These are phyloP conservation scores for Cladosporium halotolerans DNA, from an alignment of 2,329 filamentous ascomycete genomes.

Conservation along the genomic window DNA sequence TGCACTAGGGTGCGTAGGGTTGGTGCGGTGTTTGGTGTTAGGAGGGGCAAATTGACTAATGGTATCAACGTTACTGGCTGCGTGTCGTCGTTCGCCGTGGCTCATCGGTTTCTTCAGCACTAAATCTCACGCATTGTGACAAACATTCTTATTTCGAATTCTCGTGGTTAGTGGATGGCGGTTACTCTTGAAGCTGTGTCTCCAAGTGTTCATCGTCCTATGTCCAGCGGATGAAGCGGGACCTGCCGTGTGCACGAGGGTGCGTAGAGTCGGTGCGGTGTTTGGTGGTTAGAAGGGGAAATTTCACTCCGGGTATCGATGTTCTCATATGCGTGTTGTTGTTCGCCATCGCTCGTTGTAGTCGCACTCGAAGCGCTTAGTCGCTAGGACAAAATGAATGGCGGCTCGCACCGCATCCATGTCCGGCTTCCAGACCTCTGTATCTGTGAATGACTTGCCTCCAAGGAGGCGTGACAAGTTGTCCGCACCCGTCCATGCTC, in stretches of 20 bases:
- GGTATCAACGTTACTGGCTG: too few species aligned
- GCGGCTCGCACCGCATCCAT: constrained; percentile 1
- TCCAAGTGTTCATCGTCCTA: not conserved
- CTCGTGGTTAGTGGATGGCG: not conserved
- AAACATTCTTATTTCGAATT: not conserved
- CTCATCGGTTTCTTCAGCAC: too few species aligned
- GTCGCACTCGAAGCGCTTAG: not conserved
- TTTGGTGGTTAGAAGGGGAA: not conserved
- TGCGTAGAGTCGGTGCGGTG: not conserved
- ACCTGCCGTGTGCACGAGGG: not conserved
- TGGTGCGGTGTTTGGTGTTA: too few species aligned
- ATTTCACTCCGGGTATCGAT: not conserved
- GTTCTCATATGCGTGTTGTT: not conserved
- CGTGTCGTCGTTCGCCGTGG: too few species aligned
- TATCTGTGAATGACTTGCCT: not conserved
- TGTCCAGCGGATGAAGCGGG: not conserved
- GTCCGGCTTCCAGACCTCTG: not conserved
- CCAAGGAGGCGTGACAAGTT: not conserved
- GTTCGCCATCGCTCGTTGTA: not conserved
- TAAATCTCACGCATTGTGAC: too few species aligned
- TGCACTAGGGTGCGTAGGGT: not conserved
- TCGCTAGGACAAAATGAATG: not conserved
- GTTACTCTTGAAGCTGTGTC: not conserved
- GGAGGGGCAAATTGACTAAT: too few species aligned
- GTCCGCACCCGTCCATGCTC: not conserved